Evolutionary conservation across 257 asterid genomes (phyloP), one percentile per base, ranked within the genome.

Genomic region (Solanum rostratum): DNA sequence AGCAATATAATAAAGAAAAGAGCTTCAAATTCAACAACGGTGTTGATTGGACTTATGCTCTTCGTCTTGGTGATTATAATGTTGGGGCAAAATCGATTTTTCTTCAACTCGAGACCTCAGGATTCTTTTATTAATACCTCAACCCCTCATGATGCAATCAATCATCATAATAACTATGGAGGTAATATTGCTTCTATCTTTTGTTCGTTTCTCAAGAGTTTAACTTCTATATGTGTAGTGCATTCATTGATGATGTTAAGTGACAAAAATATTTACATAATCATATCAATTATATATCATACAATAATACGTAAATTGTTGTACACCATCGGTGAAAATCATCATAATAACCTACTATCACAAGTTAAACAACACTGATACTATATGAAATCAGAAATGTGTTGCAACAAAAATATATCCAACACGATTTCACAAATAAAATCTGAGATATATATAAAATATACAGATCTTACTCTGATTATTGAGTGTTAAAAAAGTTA

Each of bases 401-500:
- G 1, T 6, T n/a, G 10, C 12, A 59, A 19, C 11, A 54, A 7
- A 18, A 53, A 19, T 5, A 55, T 20, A 19, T 20, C 0, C 63
- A 55, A 8, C 6, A 55, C 13, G 20, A 0, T 55, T 8, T 55
- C 6, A 55, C 6, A 20, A 20, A 5, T 55, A 8, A 55, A 55
- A 55, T 33, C 5, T 33, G 37, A 33, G 37, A 33, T 33, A 1
- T 19, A 20, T 55, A 55, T 57, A 59, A 7, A 9, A 57, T 9
- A 20, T 43, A 22, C 3, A 59, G n/a, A n/a, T 0, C 7, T 22
- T 59, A n/a, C 16, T 3, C 3, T n/a, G n/a, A 57, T 0, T 6
- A 4, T 59, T 59, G 0, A 10, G 16, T n/a, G 30, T n/a, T 10
- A 59, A 10, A n/a, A 6, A 59, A 0, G 1, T n/a, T 1, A 0